Evolutionary conservation across 1,139 yeast genomes (phyloP), one percentile per base, ranked within the genome.

Genomic region (Schwanniomyces etchellsii): DNA sequence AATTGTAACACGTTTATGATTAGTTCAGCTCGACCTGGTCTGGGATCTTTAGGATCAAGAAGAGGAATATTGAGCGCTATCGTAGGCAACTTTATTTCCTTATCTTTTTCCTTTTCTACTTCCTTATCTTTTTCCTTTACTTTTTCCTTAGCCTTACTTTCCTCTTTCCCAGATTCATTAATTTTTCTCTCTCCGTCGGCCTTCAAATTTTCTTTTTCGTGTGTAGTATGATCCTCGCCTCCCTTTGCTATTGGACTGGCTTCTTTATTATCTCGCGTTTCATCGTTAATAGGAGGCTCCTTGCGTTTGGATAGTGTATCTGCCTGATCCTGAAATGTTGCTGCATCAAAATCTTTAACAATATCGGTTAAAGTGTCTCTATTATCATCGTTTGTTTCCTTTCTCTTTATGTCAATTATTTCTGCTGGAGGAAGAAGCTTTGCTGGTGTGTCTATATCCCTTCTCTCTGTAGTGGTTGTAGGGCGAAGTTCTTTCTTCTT

Each of bases 1-100:
- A 86, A 57, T 43, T 80, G 77, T 47, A 81, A 59, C 23, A 89
- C 86, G 47, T 89, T 91, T 40, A 88, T 71, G 1, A 82, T 77
- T 2, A 83, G 86, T 47, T 79, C 84, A 1, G 83, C 72, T 37
- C 76, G 74, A 12, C 82, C 85, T 5, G 81, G 78, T 30, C 69
- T 59, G 21, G 77, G 78, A 21, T 68, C 57, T 16, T 60, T 51
- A 7, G 70, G 68, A 37, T 68, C 69, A 6, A 66, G 47, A 16
- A 80, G 49, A 0, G 85, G 86, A 5, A 79, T 69, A 38, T 77
- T 71, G n/a, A 80, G 48, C 4, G 78, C 76, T 12, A 77, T 69
- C 14, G 75, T 70, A 1, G 81, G 78, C 5, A 49, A 54, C 42
- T 42, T 48, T 6, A 40, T 35, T 20, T 51, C 49, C 13, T 61